Evolutionary conservation across 2,329 filamentous ascomycete species (phyloP).

Genomic region (Raffaelea ambrosiae): DNA sequence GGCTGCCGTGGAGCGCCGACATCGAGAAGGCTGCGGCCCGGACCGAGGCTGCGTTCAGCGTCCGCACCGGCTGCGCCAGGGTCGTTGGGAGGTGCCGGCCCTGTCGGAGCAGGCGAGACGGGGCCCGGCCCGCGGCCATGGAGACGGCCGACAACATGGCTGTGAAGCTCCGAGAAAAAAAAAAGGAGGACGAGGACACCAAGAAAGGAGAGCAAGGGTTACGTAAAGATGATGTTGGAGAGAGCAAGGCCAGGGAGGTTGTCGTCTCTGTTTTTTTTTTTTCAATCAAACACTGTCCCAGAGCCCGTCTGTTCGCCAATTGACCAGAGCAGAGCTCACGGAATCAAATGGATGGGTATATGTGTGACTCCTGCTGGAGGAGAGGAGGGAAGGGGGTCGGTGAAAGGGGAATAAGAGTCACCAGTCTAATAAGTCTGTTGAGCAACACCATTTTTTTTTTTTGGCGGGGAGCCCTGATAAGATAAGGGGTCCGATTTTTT

Average conservation of each 20-base stretch:
- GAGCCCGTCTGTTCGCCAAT: background rate
- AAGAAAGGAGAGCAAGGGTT: conserved; percentile 2
- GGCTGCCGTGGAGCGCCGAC: conserved; percentile 1
- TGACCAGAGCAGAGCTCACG: background rate
- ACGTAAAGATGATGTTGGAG: background rate
- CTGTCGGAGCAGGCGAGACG: conserved; percentile 45
- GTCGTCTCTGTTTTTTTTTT: background rate
- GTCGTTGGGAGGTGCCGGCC: conserved; percentile 33
- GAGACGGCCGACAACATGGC: conserved; percentile 24
- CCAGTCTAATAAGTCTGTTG: background rate
- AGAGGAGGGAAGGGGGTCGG: background rate
- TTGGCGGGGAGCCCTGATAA: conserved; percentile 12
- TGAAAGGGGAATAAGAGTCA: conserved; percentile 11
- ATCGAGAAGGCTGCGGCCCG: conserved; percentile 11
- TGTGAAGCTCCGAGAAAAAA: background rate
- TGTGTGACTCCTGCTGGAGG: background rate
- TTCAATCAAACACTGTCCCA: background rate
- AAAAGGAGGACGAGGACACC: no score
- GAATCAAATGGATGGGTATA: background rate
- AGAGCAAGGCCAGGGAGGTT: background rate
- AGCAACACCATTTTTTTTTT: conserved; percentile 1
- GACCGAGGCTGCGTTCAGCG: conserved; percentile 24
- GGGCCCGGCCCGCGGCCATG: conserved; percentile 45
- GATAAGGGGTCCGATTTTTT: conserved; percentile 6
- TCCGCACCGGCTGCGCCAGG: conserved; percentile 28